phyloP scores from a whole-genome alignment of 805 yeast genomes.

The Pichia scutulata region DNA sequence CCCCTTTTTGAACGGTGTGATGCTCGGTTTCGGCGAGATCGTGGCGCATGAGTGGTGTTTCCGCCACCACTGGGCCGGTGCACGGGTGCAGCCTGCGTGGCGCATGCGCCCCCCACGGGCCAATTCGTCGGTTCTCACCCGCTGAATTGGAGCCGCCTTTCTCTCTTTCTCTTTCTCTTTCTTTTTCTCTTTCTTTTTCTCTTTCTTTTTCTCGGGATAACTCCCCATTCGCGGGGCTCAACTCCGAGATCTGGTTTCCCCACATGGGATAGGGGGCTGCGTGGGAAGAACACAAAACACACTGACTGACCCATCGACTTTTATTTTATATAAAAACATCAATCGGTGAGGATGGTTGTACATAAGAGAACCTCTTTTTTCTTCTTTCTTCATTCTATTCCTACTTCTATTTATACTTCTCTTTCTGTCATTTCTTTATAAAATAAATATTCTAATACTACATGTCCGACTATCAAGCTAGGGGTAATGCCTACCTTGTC shows the following conservation, averaged over 20 bases:
- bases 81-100: conserved; percentile 37
- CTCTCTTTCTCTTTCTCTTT: no score
- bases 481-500: conserved; percentile 9
- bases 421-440: no score
- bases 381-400: no score
- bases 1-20: conserved; percentile 88
- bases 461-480: conserved; percentile 4
- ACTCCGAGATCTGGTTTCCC: not conserved
- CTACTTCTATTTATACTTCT: no score
- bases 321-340: no score
- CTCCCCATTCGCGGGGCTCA: not conserved
- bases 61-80: conserved; percentile 67
- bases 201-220: no score
- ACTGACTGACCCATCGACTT: no score
- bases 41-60: conserved; percentile 90
- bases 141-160: not conserved
- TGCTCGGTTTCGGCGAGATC: conserved; percentile 95
- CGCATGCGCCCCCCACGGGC: not conserved
- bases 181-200: no score
- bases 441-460: not conserved
- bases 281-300: no score
- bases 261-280: not conserved
- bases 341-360: no score
- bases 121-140: not conserved
- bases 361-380: no score